Evolutionary conservation across 176 grass and related monocot species (phyloP), one percentile per base, ranked within the genome.

Genomic region (Oryza brachyantha): DNA sequence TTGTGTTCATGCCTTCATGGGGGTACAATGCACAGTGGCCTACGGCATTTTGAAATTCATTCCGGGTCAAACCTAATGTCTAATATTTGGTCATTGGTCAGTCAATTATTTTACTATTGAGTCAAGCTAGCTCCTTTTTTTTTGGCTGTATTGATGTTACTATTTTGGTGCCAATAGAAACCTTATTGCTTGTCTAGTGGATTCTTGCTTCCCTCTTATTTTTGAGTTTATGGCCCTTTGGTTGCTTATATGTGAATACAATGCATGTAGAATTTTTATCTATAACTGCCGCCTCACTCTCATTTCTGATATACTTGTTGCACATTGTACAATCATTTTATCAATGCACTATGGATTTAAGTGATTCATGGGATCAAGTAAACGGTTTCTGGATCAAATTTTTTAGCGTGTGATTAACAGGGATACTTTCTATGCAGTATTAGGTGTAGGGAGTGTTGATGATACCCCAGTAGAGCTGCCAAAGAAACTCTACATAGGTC

Each of bases 401-500:
- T 59, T 71, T 88, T 73, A 55, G 52, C 75, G 0, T 43, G 59
- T 64, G 26, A 80, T 46, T 84, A 37, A 16, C 35, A 24, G 29
- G 21, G 67, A 62, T 74, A 29, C 73, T 74, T 72, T 71, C 63
- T 81, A 42, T 94, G 85, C 94, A 97, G 94, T 86, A 50, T 80
- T 97, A 83, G 86, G 83, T 88, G 67, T 64, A 81, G 88, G 86
- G 32, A 74, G 69, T 34, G 36, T 73, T 2, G 76, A 85, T 82
- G 89, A 78, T 35, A 66, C 73, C 67, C 85, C 84, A 38, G 55
- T 87, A 36, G 83, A 92, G 74, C 52, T 64, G 42, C 89, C 87
- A 4, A 97, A 82, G 79, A 97, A 94, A 80, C 55, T 97, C 62
- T 85, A 88, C 69, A 93, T 97, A 75, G 87, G 86, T 61, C 91